Conservation (phyloP, 441 rosid genomes). For the Syzygium malaccense region DNA sequence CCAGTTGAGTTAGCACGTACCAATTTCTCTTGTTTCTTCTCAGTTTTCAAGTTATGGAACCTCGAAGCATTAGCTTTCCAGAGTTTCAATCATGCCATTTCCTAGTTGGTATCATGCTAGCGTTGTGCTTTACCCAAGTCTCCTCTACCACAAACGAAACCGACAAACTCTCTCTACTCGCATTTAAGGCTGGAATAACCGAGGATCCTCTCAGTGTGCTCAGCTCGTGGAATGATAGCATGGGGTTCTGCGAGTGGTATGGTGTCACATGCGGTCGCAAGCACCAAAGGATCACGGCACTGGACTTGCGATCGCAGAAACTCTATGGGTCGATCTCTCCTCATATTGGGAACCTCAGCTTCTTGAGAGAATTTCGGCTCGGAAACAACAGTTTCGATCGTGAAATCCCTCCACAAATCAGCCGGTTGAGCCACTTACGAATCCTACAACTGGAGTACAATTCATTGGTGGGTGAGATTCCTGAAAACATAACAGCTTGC, state of each 20-base stretch:
- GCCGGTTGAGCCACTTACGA: neutral
- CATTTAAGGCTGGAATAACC: neutral
- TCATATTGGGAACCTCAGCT: neutral
- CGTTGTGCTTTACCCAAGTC: neutral
- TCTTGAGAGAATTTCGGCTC: neutral
- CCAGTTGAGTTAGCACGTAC: neutral
- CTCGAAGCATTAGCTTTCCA: neutral
- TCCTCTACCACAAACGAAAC: neutral
- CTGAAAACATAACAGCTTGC: neutral
- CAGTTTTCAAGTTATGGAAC: neutral
- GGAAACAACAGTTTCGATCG: neutral
- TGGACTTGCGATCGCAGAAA: neutral
- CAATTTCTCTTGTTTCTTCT: neutral
- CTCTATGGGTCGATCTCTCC: neutral
- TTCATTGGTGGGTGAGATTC: neutral
- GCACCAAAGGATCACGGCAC: neutral
- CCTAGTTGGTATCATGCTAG: neutral
- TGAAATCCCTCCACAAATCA: neutral
- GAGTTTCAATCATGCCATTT: neutral
- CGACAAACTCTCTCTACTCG: neutral
- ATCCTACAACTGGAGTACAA: accelerated
- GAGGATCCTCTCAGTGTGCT: neutral
- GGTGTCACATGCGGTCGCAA: neutral
- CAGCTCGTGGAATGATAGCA: neutral
- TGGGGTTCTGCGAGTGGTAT: neutral